Base-by-base conservation (phyloP, 257 asterid species). In the Henckelia pumila region DNA sequence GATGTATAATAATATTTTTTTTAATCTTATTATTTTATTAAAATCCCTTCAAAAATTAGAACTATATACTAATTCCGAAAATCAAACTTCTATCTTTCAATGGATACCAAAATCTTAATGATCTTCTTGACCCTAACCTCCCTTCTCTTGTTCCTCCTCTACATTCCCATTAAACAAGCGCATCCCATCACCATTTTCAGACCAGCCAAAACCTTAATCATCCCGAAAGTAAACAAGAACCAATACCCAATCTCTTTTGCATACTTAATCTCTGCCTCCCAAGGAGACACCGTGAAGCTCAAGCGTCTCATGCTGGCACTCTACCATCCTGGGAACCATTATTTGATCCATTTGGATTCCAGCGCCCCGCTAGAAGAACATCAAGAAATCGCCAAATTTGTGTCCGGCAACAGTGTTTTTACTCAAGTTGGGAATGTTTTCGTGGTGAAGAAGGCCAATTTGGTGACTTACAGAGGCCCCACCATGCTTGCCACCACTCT, bases 401-500 rank as follows among this genome's bases (percentile, higher is more conserved):
- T 92, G 26, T 78, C 85, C 4, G 69, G 73, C 7, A 83, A 89
- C 2, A 66, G 57, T 0, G 84, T 83, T 2, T 92, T 92, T 60
- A 74, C 50, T n/a, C 77, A 82, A 57, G 75, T 87, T 47, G 90
- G 90, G 37, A 92, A 92, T 63, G 95, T 92, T 20, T 87, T 95
- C 96, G 63, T 89, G 20, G 96, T 87, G 44, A 77, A 78, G 20
- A 87, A 85, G 78, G 82, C 84, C 3, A 92, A 82, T 70, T 61
- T 92, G 78, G 95, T 92, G 0, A 92, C 95, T 8, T 92, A 92
- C 29, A 79, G 96, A 76, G 96, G 98, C 5, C 98, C 98, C 28
- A 92, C 98, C 4, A 89, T 92, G 98, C 90, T 92, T 6, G 92
- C 95, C 10, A 78, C 89, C 1, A 92, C 98, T 14, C 87, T 92